phyloP scores from a whole-genome alignment of 2,329 filamentous ascomycete species.

The Cadophora sp. region DNA sequence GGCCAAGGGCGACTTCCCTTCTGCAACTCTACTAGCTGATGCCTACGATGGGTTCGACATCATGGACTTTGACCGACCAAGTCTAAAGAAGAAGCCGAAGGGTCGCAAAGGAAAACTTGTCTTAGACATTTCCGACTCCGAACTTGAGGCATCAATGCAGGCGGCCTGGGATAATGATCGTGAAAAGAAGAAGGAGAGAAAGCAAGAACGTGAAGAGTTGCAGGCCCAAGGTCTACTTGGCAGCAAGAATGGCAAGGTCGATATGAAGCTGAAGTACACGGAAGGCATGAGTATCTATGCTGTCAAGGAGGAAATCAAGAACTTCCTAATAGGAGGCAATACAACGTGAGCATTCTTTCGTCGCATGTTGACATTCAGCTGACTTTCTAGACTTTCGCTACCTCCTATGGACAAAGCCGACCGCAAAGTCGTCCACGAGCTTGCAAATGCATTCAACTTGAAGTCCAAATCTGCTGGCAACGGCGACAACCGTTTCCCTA shows the following conservation, averaged over 20 bases:
- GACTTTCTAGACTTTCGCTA: conserved; percentile 65
- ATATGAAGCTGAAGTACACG: conserved; percentile 73
- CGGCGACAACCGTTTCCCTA: conserved; percentile 75
- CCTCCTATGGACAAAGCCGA: conserved; percentile 84
- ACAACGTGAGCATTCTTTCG: conserved; percentile 61
- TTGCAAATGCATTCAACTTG: conserved; percentile 77
- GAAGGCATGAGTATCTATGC: conserved; percentile 74
- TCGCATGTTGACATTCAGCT: not conserved
- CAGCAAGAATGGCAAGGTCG: conserved; percentile 57
- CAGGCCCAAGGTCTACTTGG: conserved; percentile 71
- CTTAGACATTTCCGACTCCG: conserved; percentile 67
- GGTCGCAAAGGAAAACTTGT: conserved; percentile 61
- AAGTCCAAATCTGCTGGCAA: conserved; percentile 85
- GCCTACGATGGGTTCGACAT: conserved; percentile 74
- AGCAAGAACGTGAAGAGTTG: conserved; percentile 72
- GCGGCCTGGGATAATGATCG: conserved; percentile 71
- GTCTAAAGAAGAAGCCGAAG: conserved; percentile 69
- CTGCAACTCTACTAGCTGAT: conserved; percentile 61
- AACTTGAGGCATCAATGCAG: conserved; percentile 66
- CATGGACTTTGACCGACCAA: conserved; percentile 81
- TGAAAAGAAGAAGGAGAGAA: conserved; percentile 73
- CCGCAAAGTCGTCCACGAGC: conserved; percentile 80
- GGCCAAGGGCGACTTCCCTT: conserved; percentile 53
- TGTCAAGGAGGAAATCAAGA: conserved; percentile 73
- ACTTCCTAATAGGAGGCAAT: conserved; percentile 70